phyloP scores from a whole-genome alignment of 1,284 basidiomycete species.

The Golubevia sp. region DNA sequence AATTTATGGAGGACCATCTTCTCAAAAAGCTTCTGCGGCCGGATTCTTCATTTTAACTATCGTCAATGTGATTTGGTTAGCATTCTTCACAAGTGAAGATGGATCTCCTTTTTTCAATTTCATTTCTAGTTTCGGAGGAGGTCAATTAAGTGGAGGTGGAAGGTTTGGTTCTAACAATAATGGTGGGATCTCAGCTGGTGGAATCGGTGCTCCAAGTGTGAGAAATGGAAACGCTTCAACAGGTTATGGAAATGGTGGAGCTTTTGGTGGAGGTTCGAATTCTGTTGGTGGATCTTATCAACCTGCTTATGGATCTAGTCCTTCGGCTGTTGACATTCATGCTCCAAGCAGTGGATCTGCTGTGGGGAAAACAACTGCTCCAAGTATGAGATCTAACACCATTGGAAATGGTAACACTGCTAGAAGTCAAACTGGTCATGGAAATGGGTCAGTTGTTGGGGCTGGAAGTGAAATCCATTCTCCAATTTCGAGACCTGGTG shows the following conservation, averaged over 20 bases:
- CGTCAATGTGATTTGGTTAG: constrained; percentile 42
- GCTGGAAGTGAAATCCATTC: constrained; percentile 2
- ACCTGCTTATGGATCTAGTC: constrained; percentile 43
- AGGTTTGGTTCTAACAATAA: constrained; percentile 17
- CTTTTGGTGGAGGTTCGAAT: constrained; percentile 10
- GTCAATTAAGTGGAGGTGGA: constrained; percentile 25
- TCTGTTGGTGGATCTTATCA: constrained; percentile 22
- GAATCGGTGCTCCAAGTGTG: constrained; percentile 3
- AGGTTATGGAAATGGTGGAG: constrained; percentile 18
- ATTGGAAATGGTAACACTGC: neutral
- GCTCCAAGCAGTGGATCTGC: constrained; percentile 16
- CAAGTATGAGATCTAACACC: neutral
- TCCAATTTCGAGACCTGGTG: neutral
- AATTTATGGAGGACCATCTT: constrained; percentile 33
- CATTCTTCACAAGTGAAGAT: constrained; percentile 51
- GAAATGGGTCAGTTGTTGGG: constrained; percentile 7
- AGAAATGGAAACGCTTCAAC: constrained; percentile 9
- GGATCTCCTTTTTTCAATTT: constrained; percentile 29
- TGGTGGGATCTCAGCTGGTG: constrained; percentile 10
- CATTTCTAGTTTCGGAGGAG: constrained; percentile 28
- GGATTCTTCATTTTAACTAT: constrained; percentile 54
- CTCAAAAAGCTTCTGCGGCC: constrained; percentile 40
- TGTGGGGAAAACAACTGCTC: too few relatives aligned
- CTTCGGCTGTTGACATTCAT: constrained; percentile 46
- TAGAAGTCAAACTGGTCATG: constrained; percentile 5